Percentiles rank a stretch among this genome's conserved stretches.
Evolutionary conservation across 352 stramenopile genomes (phyloP).

Genomic region (Pythium pectinolyticum): DNA sequence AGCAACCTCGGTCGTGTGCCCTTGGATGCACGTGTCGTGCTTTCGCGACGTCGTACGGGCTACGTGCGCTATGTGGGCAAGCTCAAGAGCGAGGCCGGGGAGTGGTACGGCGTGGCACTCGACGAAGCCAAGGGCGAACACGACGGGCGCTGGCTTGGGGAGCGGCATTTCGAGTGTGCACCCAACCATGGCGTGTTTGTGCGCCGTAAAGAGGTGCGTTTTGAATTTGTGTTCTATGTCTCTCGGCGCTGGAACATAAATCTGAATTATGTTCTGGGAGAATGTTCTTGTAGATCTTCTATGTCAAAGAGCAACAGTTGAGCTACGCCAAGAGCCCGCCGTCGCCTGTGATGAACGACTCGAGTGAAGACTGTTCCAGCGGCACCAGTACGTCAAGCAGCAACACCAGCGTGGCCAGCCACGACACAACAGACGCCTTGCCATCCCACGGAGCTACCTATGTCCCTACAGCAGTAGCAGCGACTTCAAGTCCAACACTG

Average conservation of each 20-base stretch:
- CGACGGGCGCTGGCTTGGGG: slow-evolving; percentile 47
- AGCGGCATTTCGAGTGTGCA: slow-evolving; percentile 57
- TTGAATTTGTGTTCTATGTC: not conserved
- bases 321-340: slow-evolving; percentile 39
- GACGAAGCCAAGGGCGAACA: slow-evolving; percentile 63
- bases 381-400: slow-evolving; percentile 20
- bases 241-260: not conserved
- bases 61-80: slow-evolving; percentile 67
- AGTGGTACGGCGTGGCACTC: slow-evolving; percentile 70
- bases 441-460: no score
- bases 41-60: slow-evolving; percentile 52
- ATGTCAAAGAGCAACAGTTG: slow-evolving; percentile 43
- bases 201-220: slow-evolving; percentile 49
- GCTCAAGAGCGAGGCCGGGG: slow-evolving; percentile 48
- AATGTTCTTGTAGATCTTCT: slow-evolving; percentile 39
- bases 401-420: slow-evolving; percentile 8
- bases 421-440: slow-evolving; percentile 11
- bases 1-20: slow-evolving; percentile 41
- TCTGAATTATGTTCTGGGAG: no score
- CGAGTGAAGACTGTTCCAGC: slow-evolving; percentile 44
- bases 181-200: slow-evolving; percentile 60
- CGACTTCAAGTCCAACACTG: not conserved
- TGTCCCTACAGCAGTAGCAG: not conserved
- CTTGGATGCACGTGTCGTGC: slow-evolving; percentile 51
- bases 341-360: slow-evolving; percentile 40